Percentiles rank a stretch among this genome's conserved stretches.
Conservation (phyloP, 2,329 filamentous ascomycete genomes). For the Xylaria multiplex region DNA sequence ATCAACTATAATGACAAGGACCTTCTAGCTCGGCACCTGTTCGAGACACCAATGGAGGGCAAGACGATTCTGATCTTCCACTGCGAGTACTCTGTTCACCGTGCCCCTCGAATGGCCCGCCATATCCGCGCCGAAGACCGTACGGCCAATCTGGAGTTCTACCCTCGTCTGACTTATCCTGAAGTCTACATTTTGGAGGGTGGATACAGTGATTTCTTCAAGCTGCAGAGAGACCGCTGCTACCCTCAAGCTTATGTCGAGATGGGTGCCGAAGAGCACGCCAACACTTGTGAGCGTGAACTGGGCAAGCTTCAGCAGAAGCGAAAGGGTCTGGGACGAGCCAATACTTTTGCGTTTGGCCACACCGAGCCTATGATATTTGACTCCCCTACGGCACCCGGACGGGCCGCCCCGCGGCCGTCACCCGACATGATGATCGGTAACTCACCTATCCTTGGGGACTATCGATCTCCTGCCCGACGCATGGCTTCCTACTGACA, state of each 20-base stretch:
- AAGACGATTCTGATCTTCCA: conserved; percentile 90
- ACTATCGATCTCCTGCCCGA: conserved; percentile 64
- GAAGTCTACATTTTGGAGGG: conserved; percentile 98
- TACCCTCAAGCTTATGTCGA: conserved; percentile 96
- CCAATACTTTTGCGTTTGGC: conserved; percentile 95
- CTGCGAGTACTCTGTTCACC: conserved; percentile 98
- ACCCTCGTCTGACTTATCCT: conserved; percentile 90
- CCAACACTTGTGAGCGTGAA: conserved; percentile 91
- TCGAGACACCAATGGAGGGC: conserved; percentile 71
- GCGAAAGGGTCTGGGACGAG: conserved; percentile 83
- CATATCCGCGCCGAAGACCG: conserved; percentile 92
- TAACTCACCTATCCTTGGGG: conserved; percentile 57
- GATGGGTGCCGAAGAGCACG: conserved; percentile 93
- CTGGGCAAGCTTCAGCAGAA: conserved; percentile 90
- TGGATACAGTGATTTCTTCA: conserved; percentile 94
- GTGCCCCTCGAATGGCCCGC: conserved; percentile 95
- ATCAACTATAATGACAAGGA: conserved; percentile 99
- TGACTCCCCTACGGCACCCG: conserved; percentile 68
- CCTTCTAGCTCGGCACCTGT: conserved; percentile 80
- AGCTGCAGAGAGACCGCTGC: conserved; percentile 80
- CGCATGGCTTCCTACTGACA: conserved; percentile 71
- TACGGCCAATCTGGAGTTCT: conserved; percentile 82
- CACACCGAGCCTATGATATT: conserved; percentile 68
- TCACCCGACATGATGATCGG: conserved; percentile 57
- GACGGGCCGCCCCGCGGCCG: conserved; percentile 54